Evolutionary conservation across 2,329 filamentous ascomycete genomes (phyloP), one percentile per base, ranked within the genome.

Genomic region (Ophiocordyceps sinensis): DNA sequence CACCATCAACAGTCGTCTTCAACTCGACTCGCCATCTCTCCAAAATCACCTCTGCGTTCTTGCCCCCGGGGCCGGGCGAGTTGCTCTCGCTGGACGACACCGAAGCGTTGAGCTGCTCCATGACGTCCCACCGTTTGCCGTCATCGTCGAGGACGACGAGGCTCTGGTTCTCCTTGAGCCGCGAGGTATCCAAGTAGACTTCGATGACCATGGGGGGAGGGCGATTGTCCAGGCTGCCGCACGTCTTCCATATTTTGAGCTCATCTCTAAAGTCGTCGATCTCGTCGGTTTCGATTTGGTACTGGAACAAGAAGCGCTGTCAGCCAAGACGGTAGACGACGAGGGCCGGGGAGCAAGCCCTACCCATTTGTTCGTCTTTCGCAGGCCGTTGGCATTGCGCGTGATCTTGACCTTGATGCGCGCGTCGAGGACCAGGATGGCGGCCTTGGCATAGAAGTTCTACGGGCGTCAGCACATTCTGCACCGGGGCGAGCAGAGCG

Each of bases 231-330:
- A 82, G 73, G 44, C 82, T 77, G 57, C 89, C 83, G 55, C 83
- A 84, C 37, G 68, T 74, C 60, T 81, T 89, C 88, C 88, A 98
- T 43, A 77, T 70, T 51, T 74, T 73, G 47, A 96, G 73, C 48
- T 91, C 83, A 49, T 93, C 82, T 53, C 75, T 71, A 55, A 94
- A 87, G 45, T 84, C 79, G 55, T 94, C 85, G 47, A 89, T 89
- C 52, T 98, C 91, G 52, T 94, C 84, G 36, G 94, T 81, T 50
- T 94, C 83, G 51, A 95, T 79, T 67, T 94, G 93, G 64, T 95
- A 98, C 91, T 96, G 54, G 37, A 39, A 28, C 7, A 2, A 35
- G 28, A 31, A 15, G 19, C 19, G 19, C 19, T 3, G 44, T 51
- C 32, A 55, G 53, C 37, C 21, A 36, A 41, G 28, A 15, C 26